A percentile compares a stretch with the other conserved stretches of the same genome.
These are phyloP conservation scores for Aspergillus biplanus DNA, from an alignment of 495 filamentous ascomycete genomes.

Conservation along the genomic window DNA sequence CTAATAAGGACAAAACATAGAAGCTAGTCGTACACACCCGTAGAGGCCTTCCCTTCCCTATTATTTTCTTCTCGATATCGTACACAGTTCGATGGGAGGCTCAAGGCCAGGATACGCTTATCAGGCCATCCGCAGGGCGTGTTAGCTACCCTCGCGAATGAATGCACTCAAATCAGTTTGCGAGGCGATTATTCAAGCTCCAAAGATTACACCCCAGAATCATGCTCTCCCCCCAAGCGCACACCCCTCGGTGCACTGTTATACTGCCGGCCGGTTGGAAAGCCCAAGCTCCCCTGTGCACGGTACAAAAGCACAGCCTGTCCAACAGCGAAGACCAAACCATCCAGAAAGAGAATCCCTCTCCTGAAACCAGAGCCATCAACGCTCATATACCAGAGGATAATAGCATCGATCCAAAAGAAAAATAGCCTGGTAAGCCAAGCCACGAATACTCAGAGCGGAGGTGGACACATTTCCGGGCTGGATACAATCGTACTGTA, in stretches of 20 bases:
- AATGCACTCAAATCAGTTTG: no score
- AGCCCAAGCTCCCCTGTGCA: not conserved
- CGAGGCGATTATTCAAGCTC: no score
- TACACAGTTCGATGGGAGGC: no score
- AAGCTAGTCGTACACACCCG: no score
- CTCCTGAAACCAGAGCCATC: not conserved
- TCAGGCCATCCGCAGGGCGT: no score
- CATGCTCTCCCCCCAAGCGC: not conserved
- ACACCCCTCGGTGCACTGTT: not conserved
- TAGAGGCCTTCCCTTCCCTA: no score
- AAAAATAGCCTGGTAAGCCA: not conserved
- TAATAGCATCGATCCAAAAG: not conserved
- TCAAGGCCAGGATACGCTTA: no score
- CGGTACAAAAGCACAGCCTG: not conserved
- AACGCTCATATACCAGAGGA: not conserved
- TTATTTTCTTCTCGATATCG: no score
- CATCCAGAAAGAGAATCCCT: not conserved
- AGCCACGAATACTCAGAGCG: not conserved
- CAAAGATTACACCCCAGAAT: not conserved
- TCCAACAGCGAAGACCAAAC: not conserved
- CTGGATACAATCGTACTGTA: not conserved
- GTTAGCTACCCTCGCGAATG: no score
- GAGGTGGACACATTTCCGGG: not conserved
- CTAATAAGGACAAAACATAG: no score
- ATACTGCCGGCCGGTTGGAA: not conserved